Evolutionary conservation across 495 filamentous ascomycete genomes (phyloP).

Genomic region (Immersiella caudata): DNA sequence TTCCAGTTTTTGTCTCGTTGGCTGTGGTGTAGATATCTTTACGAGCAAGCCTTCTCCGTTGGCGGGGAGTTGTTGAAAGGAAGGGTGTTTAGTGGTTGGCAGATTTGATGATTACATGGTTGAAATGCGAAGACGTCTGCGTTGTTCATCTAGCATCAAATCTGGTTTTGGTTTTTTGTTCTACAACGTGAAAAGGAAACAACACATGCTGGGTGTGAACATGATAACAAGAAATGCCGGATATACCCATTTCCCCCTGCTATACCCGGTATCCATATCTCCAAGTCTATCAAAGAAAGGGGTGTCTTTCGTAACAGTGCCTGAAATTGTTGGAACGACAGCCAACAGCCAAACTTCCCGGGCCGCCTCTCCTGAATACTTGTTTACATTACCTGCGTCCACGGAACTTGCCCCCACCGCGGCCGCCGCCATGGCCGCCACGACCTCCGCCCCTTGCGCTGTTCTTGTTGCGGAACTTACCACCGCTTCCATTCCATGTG

Average conservation of each 20-base stretch:
- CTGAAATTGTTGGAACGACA: slow-evolving; percentile 3
- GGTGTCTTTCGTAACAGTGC: slow-evolving; percentile 20
- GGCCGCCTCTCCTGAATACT: not conserved
- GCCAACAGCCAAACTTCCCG: not conserved
- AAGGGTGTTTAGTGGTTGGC: slow-evolving; percentile 7
- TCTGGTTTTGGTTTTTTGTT: slow-evolving; percentile 16
- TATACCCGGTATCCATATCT: not conserved
- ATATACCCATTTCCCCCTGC: slow-evolving; percentile 7
- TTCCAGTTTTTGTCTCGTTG: slow-evolving; percentile 24
- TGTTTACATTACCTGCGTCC: not conserved
- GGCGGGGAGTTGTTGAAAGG: slow-evolving; percentile 7
- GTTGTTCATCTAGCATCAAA: slow-evolving; percentile 1
- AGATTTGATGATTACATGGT: slow-evolving; percentile 31
- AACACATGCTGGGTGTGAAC: not conserved
- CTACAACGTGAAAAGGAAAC: slow-evolving; percentile 12
- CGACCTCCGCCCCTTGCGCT: slow-evolving; percentile 18
- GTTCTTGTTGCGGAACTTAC: slow-evolving; percentile 5
- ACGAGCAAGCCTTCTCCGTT: slow-evolving; percentile 4
- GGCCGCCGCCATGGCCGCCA: slow-evolving; percentile 22
- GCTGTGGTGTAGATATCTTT: slow-evolving; percentile 30
- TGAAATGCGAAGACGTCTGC: slow-evolving; percentile 31
- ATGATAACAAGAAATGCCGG: not conserved
- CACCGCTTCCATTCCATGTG: slow-evolving; percentile 18
- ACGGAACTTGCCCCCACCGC: slow-evolving; percentile 14
- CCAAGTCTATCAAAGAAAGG: slow-evolving; percentile 17